Evolutionary conservation across 148 eudicot genomes (phyloP), one percentile per base, ranked within the genome.

Genomic region (Simmondsia chinensis): DNA sequence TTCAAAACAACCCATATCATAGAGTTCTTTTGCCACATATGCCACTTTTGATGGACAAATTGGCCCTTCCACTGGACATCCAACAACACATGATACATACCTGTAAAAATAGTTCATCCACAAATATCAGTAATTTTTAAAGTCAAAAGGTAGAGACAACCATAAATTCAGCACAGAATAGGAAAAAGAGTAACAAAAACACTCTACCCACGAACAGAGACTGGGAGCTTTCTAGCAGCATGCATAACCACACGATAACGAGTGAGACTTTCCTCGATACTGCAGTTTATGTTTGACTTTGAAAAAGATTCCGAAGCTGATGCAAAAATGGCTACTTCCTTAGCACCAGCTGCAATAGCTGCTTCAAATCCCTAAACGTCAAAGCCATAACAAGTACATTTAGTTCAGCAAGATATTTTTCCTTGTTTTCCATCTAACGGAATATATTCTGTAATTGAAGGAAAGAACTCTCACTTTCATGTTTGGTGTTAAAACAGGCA

Each of bases 291-390:
- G 56, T 85, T 85, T 6, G 97, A 85, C 53, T 64, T 64, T 20
- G 94, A 91, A 60, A 91, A 91, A 1, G 95, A 85, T 60, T 91
- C 95, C 9, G 97, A 91, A 48, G 94, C 97, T n/a, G 97, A 79
- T 56, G 97, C 95, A 72, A 91, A 91, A 22, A 91, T 64, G 25
- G 95, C 95, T 49, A 91, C 87, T 56, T 91, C 95, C 68, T 76
- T 82, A 20, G 74, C 97, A 61, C 94, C 95, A 52, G 94, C 82
- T 60, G 82, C 88, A 33, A 74, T 47, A 46, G 97, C 97, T 34
- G 94, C 95, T 68, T 85, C 97, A 70, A 91, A 82, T 28, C 97
- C 95, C 97, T 91, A 46, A n/a, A 41, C 39, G 20, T n/a, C 20
- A 10, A 24, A 43, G 35, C 21, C 10, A 45, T 6, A 30, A 48